These are phyloP conservation scores for Candida freyschussii DNA, from an alignment of 1,139 yeast genomes.

Conservation along the genomic window DNA sequence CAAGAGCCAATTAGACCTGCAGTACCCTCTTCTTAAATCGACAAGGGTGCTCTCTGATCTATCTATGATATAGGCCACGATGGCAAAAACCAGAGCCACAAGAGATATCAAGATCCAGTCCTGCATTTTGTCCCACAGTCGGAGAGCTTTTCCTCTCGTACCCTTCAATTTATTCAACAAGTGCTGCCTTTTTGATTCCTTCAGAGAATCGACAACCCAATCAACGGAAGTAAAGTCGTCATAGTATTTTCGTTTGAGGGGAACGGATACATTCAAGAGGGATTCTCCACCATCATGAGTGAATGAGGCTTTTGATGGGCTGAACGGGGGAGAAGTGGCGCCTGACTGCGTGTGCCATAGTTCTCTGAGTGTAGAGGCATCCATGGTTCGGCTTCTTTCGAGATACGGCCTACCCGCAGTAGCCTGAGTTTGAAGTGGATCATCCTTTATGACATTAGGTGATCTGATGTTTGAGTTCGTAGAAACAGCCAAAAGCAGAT, in stretches of 20 bases:
- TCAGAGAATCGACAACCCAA: constrained; percentile 52
- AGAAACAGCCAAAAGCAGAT: too few species aligned
- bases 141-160: constrained; percentile 29
- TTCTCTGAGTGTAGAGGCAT: background rate
- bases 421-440: background rate
- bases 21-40: constrained; percentile 53
- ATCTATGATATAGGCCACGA: constrained; percentile 50
- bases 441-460: background rate
- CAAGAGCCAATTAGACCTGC: constrained; percentile 42
- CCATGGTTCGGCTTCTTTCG: background rate
- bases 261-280: background rate
- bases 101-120: constrained; percentile 50
- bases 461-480: background rate
- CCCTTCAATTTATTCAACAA: constrained; percentile 34
- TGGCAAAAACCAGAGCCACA: constrained; percentile 45
- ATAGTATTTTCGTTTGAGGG: constrained; percentile 35
- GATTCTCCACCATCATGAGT: background rate
- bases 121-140: constrained; percentile 32
- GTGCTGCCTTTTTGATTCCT: constrained; percentile 43
- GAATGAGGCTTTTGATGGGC: background rate
- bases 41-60: constrained; percentile 46
- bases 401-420: background rate
- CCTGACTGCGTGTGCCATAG: background rate
- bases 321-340: background rate
- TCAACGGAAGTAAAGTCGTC: constrained; percentile 69